Percentiles rank a stretch among this genome's conserved stretches.
These are phyloP conservation scores for Alternaria brassicae DNA, from an alignment of 2,329 filamentous ascomycete genomes.

Conservation along the genomic window DNA sequence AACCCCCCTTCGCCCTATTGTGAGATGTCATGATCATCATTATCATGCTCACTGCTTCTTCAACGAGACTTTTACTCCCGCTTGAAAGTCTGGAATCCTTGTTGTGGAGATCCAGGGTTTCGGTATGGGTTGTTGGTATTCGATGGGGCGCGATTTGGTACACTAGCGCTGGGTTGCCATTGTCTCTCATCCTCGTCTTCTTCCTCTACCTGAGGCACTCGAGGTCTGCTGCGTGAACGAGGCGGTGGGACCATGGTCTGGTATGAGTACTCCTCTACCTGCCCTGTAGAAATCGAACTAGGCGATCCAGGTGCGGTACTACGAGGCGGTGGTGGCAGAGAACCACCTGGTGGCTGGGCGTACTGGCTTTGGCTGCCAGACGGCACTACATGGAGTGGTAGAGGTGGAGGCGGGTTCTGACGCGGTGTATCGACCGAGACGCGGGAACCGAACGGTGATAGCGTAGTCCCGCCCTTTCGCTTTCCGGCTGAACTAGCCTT, in stretches of 20 bases:
- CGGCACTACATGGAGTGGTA: conserved; percentile 39
- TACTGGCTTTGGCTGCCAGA: conserved; percentile 31
- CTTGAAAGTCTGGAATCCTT: conserved; percentile 12
- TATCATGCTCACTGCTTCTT: neutral
- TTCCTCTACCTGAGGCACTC: conserved; percentile 25
- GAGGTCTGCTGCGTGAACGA: conserved; percentile 28
- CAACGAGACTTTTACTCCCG: conserved; percentile 9
- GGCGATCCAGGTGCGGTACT: conserved; percentile 40
- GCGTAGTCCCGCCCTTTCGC: conserved; percentile 44
- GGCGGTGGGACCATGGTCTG: conserved; percentile 44
- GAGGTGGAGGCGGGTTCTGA: conserved; percentile 37
- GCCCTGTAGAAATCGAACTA: conserved; percentile 40
- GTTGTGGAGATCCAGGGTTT: conserved; percentile 6
- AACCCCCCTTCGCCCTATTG: neutral
- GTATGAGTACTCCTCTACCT: conserved; percentile 44
- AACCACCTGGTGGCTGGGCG: conserved; percentile 27
- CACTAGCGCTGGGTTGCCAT: conserved; percentile 16
- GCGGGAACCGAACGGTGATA: conserved; percentile 31
- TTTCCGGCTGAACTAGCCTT: conserved; percentile 56
- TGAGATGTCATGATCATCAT: neutral
- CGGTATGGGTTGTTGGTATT: conserved; percentile 27
- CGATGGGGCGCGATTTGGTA: neutral
- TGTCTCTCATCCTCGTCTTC: conserved; percentile 27
- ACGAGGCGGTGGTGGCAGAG: conserved; percentile 27
- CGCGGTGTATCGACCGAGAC: conserved; percentile 26